phyloP scores from a whole-genome alignment of 768 basidiomycete genomes.

The Xerocomus potaroensis region DNA sequence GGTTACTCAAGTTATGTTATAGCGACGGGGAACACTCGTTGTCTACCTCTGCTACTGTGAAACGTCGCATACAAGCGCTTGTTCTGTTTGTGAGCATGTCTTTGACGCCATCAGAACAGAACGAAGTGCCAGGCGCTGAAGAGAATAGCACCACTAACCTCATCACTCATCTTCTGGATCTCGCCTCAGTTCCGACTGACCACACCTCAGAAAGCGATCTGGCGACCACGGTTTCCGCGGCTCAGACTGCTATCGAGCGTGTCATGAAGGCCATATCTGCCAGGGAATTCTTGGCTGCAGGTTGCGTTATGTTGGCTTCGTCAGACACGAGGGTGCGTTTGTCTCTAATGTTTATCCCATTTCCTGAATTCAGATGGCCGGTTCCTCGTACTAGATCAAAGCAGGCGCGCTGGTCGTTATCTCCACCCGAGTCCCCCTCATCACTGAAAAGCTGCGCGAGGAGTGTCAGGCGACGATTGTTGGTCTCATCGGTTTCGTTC shows the following conservation, averaged over 20 bases:
- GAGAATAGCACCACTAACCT: conserved; percentile 38
- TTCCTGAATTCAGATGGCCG: neutral
- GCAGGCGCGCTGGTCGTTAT: conserved; percentile 68
- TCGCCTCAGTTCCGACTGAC: conserved; percentile 37
- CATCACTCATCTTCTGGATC: conserved; percentile 45
- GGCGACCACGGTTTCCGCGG: conserved; percentile 43
- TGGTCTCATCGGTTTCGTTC: conserved; percentile 49
- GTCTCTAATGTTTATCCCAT: too few relatives aligned
- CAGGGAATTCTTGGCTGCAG: conserved; percentile 58
- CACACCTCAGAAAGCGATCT: conserved; percentile 32
- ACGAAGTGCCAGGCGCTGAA: neutral
- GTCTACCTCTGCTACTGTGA: conserved; percentile 41
- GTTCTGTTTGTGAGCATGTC: conserved; percentile 59
- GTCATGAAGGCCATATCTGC: conserved; percentile 66
- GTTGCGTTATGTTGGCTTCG: conserved; percentile 52
- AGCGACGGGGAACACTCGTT: conserved; percentile 60
- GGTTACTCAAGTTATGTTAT: neutral
- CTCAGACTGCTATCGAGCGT: conserved; percentile 48
- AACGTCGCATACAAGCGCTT: conserved; percentile 64
- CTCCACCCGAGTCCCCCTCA: conserved; percentile 55
- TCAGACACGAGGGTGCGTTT: conserved; percentile 48
- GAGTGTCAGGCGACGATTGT: conserved; percentile 46
- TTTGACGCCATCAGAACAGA: conserved; percentile 34
- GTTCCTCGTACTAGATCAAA: conserved; percentile 46
- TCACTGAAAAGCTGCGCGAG: conserved; percentile 53